Evolutionary conservation across 1,284 basidiomycete genomes (phyloP), one percentile per base, ranked within the genome.

Genomic region (Trametes pubescens): DNA sequence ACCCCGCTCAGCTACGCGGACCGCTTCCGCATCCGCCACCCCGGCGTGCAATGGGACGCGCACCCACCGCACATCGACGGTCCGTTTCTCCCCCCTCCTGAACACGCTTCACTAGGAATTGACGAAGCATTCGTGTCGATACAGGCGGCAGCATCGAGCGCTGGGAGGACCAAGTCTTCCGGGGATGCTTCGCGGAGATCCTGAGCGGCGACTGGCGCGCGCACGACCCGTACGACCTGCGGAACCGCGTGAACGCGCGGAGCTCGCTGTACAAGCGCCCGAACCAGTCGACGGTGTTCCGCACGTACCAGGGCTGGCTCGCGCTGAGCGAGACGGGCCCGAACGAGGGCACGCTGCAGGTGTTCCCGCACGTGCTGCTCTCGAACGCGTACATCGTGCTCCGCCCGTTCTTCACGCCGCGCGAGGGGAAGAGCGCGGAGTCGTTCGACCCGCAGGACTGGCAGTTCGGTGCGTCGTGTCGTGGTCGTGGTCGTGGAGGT

Each of bases 11-110:
- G 80, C 29, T 96, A 96, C 69, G 92, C 89, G 0, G 94, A 96
- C 75, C 82, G 94, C 22, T 88, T 96, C 74, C 84, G 93, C 7
- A 94, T 96, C 65, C 85, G 94, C 34, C 87, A 89, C 64, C 90
- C 94, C 0, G 93, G 93, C 3, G 76, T 81, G 22, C 73, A 80
- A 52, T 95, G 94, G 84, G 80, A 82, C 7, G 72, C 80, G 5
- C 89, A 91, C 61, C 87, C 88, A 3, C 92, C 93, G 0, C 94
- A 96, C 72, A 81, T 95, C 53, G 93, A 96, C 72, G 88, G 88
- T 84, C 67, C 38, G 78, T 70, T n/a, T n/a, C 14, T 47, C 3
- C 21, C 22, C 14, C 22, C n/a, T 13, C 13, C 24, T 24, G 16
- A 34, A 13, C 40, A 1, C 16, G 4, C 1, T 11, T 24, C 16